phyloP scores from a whole-genome alignment of 1,139 yeast species.

The Candida sp. region DNA sequence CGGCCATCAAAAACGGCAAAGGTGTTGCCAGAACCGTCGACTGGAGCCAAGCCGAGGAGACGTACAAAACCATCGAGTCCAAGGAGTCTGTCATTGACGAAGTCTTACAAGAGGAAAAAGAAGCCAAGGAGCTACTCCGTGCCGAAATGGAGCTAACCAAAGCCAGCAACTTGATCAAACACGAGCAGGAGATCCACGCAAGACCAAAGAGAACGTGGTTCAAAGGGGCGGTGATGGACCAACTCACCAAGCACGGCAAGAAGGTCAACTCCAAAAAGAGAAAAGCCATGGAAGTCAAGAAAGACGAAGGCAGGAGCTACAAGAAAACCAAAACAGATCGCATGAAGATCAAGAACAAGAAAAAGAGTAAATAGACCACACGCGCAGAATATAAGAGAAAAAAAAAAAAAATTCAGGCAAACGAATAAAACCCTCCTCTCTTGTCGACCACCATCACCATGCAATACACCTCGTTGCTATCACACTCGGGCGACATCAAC shows the following conservation, averaged over 20 bases:
- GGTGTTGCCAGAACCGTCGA: constrained; percentile 86
- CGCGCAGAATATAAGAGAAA: not conserved
- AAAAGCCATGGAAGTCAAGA: constrained; percentile 50
- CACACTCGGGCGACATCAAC: constrained; percentile 31
- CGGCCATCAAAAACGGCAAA: constrained; percentile 68
- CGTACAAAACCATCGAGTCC: constrained; percentile 60
- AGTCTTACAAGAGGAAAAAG: constrained; percentile 85
- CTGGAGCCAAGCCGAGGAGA: constrained; percentile 80
- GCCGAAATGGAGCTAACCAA: constrained; percentile 93
- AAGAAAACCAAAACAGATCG: constrained; percentile 77
- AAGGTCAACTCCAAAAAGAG: constrained; percentile 62
- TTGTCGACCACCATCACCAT: constrained; percentile 15
- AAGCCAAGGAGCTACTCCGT: constrained; percentile 79
- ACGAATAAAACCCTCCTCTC: not conserved
- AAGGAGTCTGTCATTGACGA: constrained; percentile 70
- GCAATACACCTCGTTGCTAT: constrained; percentile 31
- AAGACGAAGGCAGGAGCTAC: constrained; percentile 52
- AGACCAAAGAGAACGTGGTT: constrained; percentile 99
- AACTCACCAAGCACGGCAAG: constrained; percentile 48
- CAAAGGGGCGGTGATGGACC: constrained; percentile 59
- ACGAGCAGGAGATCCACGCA: constrained; percentile 80
- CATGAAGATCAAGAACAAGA: constrained; percentile 19
- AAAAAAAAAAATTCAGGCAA: not conserved
- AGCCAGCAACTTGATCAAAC: constrained; percentile 83
- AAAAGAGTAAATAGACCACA: constrained; percentile 2